Conservation (phyloP, 1,284 basidiomycete species). For the Puccinia polysora region DNA sequence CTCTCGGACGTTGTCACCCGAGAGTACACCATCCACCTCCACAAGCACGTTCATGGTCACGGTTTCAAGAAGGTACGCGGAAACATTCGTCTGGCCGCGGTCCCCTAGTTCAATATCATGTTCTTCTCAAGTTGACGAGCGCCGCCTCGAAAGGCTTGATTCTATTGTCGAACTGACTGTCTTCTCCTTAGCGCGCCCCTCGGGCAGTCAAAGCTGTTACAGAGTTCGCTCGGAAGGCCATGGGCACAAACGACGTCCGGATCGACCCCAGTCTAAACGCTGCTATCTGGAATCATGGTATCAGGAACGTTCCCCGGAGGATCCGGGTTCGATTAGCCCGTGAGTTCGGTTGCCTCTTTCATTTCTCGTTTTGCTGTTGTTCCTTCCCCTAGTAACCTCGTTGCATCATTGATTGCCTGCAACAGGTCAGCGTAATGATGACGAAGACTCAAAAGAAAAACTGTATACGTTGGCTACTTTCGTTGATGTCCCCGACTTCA, state of each 20-base stretch:
- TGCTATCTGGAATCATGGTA: constrained; percentile 79
- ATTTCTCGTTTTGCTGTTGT: background rate
- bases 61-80: constrained; percentile 55
- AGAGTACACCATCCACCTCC: constrained; percentile 92
- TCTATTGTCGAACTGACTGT: background rate
- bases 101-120: too few species aligned
- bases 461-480: constrained; percentile 84
- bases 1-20: constrained; percentile 93
- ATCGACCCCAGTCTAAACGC: constrained; percentile 90
- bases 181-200: constrained; percentile 59
- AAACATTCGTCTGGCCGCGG: too few species aligned
- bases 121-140: constrained; percentile 74
- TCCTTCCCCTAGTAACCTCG: background rate
- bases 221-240: constrained; percentile 80
- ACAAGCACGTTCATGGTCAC: constrained; percentile 75
- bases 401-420: background rate
- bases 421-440: constrained; percentile 80
- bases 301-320: constrained; percentile 84
- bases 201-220: constrained; percentile 87
- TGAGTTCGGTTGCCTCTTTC: constrained; percentile 59
- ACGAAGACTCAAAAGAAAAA: constrained; percentile 95
- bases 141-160: constrained; percentile 50
- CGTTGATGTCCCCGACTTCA: constrained; percentile 62
- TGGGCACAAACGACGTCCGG: constrained; percentile 88
- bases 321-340: constrained; percentile 87